Percentiles rank a stretch among this genome's conserved stretches.
phyloP scores from a whole-genome alignment of 768 basidiomycete species.

The Mycena indigotica region DNA sequence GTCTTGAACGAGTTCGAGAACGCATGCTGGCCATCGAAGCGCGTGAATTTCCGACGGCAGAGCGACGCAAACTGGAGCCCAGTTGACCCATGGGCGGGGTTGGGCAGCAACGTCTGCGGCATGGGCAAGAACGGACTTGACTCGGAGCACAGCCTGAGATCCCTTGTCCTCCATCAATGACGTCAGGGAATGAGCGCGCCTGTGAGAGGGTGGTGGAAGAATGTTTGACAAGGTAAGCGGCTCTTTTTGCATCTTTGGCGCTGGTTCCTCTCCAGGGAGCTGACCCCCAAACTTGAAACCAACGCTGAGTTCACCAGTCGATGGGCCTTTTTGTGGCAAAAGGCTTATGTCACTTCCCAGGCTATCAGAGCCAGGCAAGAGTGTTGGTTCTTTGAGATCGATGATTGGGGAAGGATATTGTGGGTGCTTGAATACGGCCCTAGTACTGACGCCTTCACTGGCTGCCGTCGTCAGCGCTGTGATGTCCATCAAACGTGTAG shows the following conservation, averaged over 20 bases:
- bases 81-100: slow-evolving; percentile 41
- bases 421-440: slow-evolving; percentile 27
- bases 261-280: slow-evolving; percentile 28
- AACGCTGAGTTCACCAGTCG: slow-evolving; percentile 67
- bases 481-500: slow-evolving; percentile 29
- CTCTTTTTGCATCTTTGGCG: slow-evolving; percentile 27
- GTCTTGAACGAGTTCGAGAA: slow-evolving; percentile 39
- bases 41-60: slow-evolving; percentile 28
- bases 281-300: slow-evolving; percentile 77
- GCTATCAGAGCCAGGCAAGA: slow-evolving; percentile 42
- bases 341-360: slow-evolving; percentile 38
- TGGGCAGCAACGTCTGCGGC: slow-evolving; percentile 40
- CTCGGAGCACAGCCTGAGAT: slow-evolving; percentile 50
- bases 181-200: slow-evolving; percentile 48
- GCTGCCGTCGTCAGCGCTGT: slow-evolving; percentile 32
- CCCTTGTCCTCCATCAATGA: slow-evolving; percentile 52
- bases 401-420: slow-evolving; percentile 31
- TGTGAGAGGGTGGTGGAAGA: slow-evolving; percentile 64
- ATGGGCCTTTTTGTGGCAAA: slow-evolving; percentile 39
- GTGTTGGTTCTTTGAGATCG: slow-evolving; percentile 40
- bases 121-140: slow-evolving; percentile 58
- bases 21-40: slow-evolving; percentile 25
- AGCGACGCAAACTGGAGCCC: slow-evolving; percentile 43
- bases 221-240: slow-evolving; percentile 71
- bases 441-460: slow-evolving; percentile 18